Conservation (phyloP, 345 rosid genomes). For the Boechera stricta region DNA sequence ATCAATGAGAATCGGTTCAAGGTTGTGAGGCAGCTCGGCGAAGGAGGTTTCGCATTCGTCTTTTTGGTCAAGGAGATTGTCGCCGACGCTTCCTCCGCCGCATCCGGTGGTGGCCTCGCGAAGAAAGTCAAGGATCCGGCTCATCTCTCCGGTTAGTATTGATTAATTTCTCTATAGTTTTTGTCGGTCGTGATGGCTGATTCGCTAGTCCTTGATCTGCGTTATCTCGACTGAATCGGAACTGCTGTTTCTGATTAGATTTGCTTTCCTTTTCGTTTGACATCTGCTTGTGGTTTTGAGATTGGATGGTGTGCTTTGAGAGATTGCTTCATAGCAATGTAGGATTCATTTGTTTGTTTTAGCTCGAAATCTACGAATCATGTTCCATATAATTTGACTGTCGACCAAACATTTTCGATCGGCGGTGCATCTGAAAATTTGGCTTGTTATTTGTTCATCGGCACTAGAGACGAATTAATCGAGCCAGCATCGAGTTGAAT, state of each 20-base stretch:
- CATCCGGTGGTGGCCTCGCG: conserved; percentile 72
- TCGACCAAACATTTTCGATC: background rate
- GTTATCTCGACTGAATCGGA: conserved; percentile 21
- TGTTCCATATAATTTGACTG: background rate
- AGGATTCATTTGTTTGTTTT: conserved; percentile 31
- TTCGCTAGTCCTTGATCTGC: conserved; percentile 12
- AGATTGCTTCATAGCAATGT: conserved; percentile 33
- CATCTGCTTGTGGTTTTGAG: background rate
- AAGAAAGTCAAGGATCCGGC: conserved; percentile 88
- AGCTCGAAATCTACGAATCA: conserved; percentile 16
- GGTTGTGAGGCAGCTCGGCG: conserved; percentile 87
- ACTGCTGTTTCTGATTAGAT: conserved; percentile 6
- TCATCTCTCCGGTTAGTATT: conserved; percentile 77
- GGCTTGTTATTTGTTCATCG: background rate
- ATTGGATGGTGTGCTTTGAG: background rate
- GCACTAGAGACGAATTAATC: background rate
- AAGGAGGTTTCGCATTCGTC: conserved; percentile 95
- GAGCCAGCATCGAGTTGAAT: background rate
- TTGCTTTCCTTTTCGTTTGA: conserved; percentile 12
- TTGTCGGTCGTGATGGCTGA: background rate
- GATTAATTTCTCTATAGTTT: background rate
- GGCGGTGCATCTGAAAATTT: conserved; percentile 1
- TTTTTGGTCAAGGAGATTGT: conserved; percentile 79
- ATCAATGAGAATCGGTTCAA: conserved; percentile 95
- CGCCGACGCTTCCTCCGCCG: conserved; percentile 61